Conservation (phyloP, 2,329 filamentous ascomycete species). For the Pyrenochaeta sp. region DNA sequence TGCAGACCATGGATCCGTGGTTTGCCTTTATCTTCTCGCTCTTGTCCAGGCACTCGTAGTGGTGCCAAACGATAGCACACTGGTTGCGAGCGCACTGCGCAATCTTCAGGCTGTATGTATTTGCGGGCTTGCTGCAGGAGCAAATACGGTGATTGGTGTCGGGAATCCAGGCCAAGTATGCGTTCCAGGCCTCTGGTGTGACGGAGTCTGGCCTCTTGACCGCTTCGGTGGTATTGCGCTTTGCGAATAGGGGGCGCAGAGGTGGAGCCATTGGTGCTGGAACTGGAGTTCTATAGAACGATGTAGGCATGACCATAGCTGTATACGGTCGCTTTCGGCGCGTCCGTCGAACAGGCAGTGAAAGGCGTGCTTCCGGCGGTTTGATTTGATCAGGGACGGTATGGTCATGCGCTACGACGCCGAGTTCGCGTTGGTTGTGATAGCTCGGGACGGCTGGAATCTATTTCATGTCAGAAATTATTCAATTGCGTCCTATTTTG, state of each 20-base stretch:
- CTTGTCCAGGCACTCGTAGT: conserved; percentile 29
- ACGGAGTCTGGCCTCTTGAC: conserved; percentile 2
- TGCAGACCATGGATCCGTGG: conserved; percentile 15
- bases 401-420: too few relatives aligned
- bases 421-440: too few relatives aligned
- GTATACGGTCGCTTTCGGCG: too few relatives aligned
- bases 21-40: conserved; percentile 17
- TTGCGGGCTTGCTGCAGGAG: conserved; percentile 20
- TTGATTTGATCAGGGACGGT: too few relatives aligned
- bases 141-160: conserved; percentile 21
- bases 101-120: conserved; percentile 9
- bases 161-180: conserved; percentile 6
- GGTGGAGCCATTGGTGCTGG: too few relatives aligned
- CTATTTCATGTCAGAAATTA: too few relatives aligned
- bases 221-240: not conserved
- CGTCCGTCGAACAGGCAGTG: too few relatives aligned
- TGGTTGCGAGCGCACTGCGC: conserved; percentile 22
- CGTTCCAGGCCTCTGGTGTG: conserved; percentile 6
- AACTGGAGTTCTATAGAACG: not conserved
- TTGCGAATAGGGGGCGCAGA: conserved; percentile 9
- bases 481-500: too few relatives aligned
- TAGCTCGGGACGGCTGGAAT: too few relatives aligned
- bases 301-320: too few relatives aligned
- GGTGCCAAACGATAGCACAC: conserved; percentile 26
- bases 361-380: too few relatives aligned